These are phyloP conservation scores for Pelargonium cotyledonis DNA, from an alignment of 441 rosid genomes.

Conservation along the genomic window DNA sequence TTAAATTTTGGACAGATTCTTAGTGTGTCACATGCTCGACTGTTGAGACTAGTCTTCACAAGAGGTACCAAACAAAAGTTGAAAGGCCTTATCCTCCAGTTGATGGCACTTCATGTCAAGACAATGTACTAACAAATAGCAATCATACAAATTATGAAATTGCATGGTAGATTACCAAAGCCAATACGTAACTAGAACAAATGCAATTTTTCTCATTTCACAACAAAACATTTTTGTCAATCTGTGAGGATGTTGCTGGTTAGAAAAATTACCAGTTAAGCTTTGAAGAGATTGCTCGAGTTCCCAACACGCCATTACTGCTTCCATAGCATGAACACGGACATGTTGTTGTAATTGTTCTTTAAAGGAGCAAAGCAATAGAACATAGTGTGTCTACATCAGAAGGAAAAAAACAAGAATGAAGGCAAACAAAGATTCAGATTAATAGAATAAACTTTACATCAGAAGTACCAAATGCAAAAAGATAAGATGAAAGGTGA, in stretches of 20 bases:
- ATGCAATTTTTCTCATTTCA: background rate
- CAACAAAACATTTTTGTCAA: background rate
- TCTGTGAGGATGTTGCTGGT: background rate
- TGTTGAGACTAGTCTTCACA: too few relatives aligned
- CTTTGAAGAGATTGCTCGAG: conserved; percentile 96
- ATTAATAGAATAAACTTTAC: background rate
- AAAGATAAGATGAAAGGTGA: background rate
- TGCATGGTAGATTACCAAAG: background rate
- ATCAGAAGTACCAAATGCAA: background rate
- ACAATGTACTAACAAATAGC: too few relatives aligned
- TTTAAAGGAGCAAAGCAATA: conserved; percentile 91
- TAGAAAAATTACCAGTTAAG: conserved; percentile 57
- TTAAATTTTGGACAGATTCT: too few relatives aligned
- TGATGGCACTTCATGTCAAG: background rate
- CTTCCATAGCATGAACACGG: conserved; percentile 99
- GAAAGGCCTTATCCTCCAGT: too few relatives aligned
- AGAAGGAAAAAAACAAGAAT: background rate
- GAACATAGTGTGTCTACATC: conserved; percentile 82
- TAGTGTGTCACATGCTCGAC: too few relatives aligned
- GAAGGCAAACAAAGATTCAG: background rate
- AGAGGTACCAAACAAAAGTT: too few relatives aligned
- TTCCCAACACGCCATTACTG: conserved; percentile 99
- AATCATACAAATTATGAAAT: background rate
- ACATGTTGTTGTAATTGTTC: conserved; percentile 98
- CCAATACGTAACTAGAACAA: background rate